Evolutionary conservation across 805 yeast species (phyloP).

Genomic region (Priceomyces medius): DNA sequence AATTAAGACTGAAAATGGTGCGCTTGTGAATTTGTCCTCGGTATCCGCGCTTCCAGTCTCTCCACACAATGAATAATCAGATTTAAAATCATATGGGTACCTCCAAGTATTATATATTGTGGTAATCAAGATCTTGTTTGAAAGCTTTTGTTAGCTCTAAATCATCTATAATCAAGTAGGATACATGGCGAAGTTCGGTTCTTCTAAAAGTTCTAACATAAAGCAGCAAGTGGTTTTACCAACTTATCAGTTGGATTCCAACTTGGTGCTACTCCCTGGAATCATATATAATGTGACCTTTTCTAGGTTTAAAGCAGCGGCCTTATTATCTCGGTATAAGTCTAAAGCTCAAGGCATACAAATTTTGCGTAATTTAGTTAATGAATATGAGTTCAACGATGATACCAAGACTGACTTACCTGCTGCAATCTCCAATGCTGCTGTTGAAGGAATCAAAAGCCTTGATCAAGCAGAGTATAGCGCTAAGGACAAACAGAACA

Average conservation of each 20-base stretch:
- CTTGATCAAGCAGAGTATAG: constrained; percentile 18
- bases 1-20: neutral
- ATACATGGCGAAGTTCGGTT: constrained; percentile 7
- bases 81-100: neutral
- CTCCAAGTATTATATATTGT: too few relatives aligned
- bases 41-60: neutral
- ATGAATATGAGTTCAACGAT: constrained; percentile 34
- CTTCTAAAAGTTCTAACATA: constrained; percentile 1
- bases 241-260: constrained; percentile 40
- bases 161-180: neutral
- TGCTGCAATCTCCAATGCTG: constrained; percentile 27
- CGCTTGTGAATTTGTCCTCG: constrained; percentile 1
- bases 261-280: constrained; percentile 58
- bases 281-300: constrained; percentile 59
- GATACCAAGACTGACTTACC: constrained; percentile 19
- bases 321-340: constrained; percentile 44
- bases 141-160: neutral
- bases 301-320: constrained; percentile 45
- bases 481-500: constrained; percentile 5
- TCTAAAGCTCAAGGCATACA: constrained; percentile 26
- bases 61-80: neutral
- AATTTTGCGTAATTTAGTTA: constrained; percentile 28
- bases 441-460: constrained; percentile 28
- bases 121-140: neutral
- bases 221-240: constrained; percentile 33